Evolutionary conservation across 2,329 filamentous ascomycete species (phyloP).

Genomic region (Thyridium curvatum): DNA sequence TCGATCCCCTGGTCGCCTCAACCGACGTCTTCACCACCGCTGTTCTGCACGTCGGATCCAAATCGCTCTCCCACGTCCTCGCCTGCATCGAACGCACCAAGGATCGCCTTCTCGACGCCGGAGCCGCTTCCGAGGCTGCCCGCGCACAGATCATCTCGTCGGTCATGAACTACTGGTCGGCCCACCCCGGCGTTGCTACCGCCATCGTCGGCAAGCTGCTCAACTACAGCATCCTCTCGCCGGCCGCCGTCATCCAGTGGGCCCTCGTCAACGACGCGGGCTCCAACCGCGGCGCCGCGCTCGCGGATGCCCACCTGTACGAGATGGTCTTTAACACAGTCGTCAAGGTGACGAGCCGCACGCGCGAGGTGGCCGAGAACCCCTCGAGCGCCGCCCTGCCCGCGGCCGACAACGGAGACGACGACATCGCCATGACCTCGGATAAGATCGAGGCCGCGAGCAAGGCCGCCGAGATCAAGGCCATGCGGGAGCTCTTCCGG

Average conservation of each 20-base stretch:
- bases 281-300: slow-evolving; percentile 49
- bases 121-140: slow-evolving; percentile 66
- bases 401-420: slow-evolving; percentile 17
- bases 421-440: slow-evolving; percentile 8
- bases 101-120: slow-evolving; percentile 75
- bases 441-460: slow-evolving; percentile 49
- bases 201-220: slow-evolving; percentile 94
- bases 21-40: slow-evolving; percentile 92
- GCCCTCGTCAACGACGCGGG: slow-evolving; percentile 58
- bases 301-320: slow-evolving; percentile 73
- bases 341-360: slow-evolving; percentile 79
- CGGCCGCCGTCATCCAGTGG: slow-evolving; percentile 83
- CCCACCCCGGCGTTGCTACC: slow-evolving; percentile 86
- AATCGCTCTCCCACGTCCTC: slow-evolving; percentile 91
- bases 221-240: slow-evolving; percentile 92
- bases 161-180: slow-evolving; percentile 87
- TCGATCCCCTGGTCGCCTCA: slow-evolving; percentile 78
- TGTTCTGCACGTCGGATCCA: slow-evolving; percentile 89
- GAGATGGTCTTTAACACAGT: slow-evolving; percentile 89
- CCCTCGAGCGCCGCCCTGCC: slow-evolving; percentile 38
- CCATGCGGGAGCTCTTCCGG: slow-evolving; percentile 74
- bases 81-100: slow-evolving; percentile 95
- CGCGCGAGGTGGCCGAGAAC: slow-evolving; percentile 62
- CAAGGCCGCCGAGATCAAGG: slow-evolving; percentile 60
- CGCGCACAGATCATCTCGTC: slow-evolving; percentile 84